Evolutionary conservation across 495 filamentous ascomycete genomes (phyloP), one percentile per base, ranked within the genome.

Genomic region (Xylaria flabelliformis): DNA sequence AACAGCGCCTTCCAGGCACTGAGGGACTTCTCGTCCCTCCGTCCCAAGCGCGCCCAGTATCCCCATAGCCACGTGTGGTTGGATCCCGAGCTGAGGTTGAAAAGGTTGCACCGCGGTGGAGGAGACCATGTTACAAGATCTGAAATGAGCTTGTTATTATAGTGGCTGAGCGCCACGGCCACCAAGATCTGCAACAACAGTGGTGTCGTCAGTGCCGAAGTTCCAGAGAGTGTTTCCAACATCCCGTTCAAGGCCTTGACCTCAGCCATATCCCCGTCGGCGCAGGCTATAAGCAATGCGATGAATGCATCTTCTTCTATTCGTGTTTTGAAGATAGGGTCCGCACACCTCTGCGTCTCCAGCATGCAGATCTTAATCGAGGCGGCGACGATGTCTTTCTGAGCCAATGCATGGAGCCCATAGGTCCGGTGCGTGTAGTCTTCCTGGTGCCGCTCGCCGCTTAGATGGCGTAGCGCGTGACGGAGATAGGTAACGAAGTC

Each of bases 301-400:
- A 65, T 34, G 3, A 65, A 50, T 6, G 63, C 42, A 36, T 48
- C 39, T 65, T 65, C 63, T 17, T 39, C 24, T 24, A 12, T 32
- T 8, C 15, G 58, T 39, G 26, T 17, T n/a, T 61, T 12, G 34
- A 61, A 39, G 4, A 15, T 39, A 15, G 39, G 32, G 8, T 61
- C 34, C 34, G 58, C 19, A 39, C 19, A n/a, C 29, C 0, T 61
- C 58, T 61, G 32, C 8, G 58, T 39, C 63, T 50, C 63, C 17
- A 65, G 63, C 63, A 65, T 65, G 63, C 63, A 48, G 24, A 65
- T 50, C 63, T 65, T 65, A 26, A 65, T 65, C 26, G 41, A 50
- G 1, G 63, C 26, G 12, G 63, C 42, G 13, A 65, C 63, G 41
- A 65, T 65, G 63, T 44, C 61, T 39, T 44, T 12, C 13, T 44